phyloP scores from a whole-genome alignment of 495 filamentous ascomycete species.

The Aspergillus affinis region DNA sequence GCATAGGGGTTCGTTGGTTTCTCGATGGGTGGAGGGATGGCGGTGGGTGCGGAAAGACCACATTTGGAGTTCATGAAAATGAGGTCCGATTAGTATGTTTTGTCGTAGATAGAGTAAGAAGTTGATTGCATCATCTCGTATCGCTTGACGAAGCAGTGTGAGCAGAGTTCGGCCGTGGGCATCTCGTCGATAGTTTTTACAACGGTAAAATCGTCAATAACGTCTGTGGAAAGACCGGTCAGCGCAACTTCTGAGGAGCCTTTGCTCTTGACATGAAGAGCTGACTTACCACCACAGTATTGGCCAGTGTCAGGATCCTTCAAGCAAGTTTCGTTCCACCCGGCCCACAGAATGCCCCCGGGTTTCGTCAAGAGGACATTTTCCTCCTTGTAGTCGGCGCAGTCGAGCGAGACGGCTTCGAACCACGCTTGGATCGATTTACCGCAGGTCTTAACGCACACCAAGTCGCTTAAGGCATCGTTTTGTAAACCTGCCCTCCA shows the following conservation, averaged over 20 bases:
- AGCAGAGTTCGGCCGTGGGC: background rate
- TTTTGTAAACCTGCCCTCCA: too few relatives aligned
- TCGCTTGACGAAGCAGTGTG: background rate
- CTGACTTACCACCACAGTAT: conserved; percentile 1
- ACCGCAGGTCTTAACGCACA: too few relatives aligned
- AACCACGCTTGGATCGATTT: too few relatives aligned
- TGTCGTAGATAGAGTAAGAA: background rate
- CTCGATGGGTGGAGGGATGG: background rate
- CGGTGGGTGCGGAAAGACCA: background rate
- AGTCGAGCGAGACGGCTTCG: too few relatives aligned
- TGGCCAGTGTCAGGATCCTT: conserved; percentile 1
- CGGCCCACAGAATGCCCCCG: background rate
- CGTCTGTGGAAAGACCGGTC: background rate
- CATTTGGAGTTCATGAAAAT: background rate
- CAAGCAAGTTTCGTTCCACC: background rate
- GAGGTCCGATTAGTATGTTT: background rate
- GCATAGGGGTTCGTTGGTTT: background rate
- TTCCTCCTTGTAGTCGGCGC: too few relatives aligned
- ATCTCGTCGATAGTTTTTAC: conserved; percentile 1
- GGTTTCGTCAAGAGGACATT: too few relatives aligned
- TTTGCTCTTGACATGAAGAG: background rate
- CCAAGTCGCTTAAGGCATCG: too few relatives aligned
- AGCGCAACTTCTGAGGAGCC: background rate
- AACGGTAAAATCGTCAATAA: conserved; percentile 2
- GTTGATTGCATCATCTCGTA: conserved; percentile 1